These are phyloP conservation scores for Kandelia obovata DNA, from an alignment of 345 rosid species.

Conservation along the genomic window DNA sequence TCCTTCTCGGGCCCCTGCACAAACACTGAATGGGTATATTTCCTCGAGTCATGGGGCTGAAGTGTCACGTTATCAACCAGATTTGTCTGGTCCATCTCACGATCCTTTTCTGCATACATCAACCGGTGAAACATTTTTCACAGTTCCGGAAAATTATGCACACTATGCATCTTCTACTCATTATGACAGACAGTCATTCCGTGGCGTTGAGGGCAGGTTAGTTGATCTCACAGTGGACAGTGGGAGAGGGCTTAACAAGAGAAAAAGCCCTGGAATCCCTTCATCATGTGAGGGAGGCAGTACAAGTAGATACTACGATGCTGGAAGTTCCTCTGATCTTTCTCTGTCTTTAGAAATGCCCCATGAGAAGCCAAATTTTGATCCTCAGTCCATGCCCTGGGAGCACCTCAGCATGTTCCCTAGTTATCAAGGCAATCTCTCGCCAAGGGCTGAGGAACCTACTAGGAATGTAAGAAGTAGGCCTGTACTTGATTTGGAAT, in stretches of 20 bases:
- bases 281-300: constrained; percentile 18
- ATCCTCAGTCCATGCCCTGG: constrained; percentile 15
- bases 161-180: constrained; percentile 10
- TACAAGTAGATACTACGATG: constrained; percentile 15
- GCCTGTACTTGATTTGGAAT: constrained; percentile 16
- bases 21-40: constrained; percentile 13
- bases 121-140: constrained; percentile 14
- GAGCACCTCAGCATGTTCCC: constrained; percentile 13
- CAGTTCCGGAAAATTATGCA: constrained; percentile 19
- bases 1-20: constrained; percentile 13
- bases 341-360: constrained; percentile 12
- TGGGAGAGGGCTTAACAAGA: constrained; percentile 26
- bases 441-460: constrained; percentile 9
- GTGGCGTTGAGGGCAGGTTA: constrained; percentile 19
- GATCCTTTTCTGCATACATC: constrained; percentile 18
- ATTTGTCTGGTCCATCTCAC: constrained; percentile 13
- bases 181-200: constrained; percentile 6
- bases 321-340: constrained; percentile 30
- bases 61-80: constrained; percentile 9
- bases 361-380: constrained; percentile 13
- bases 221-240: constrained; percentile 12
- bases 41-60: constrained; percentile 19
- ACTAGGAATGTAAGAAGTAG: constrained; percentile 22
- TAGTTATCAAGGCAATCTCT: background rate
- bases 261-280: constrained; percentile 19